phyloP scores from a whole-genome alignment of 2,329 filamentous ascomycete genomes.

The Thielaviopsis ethacetica region DNA sequence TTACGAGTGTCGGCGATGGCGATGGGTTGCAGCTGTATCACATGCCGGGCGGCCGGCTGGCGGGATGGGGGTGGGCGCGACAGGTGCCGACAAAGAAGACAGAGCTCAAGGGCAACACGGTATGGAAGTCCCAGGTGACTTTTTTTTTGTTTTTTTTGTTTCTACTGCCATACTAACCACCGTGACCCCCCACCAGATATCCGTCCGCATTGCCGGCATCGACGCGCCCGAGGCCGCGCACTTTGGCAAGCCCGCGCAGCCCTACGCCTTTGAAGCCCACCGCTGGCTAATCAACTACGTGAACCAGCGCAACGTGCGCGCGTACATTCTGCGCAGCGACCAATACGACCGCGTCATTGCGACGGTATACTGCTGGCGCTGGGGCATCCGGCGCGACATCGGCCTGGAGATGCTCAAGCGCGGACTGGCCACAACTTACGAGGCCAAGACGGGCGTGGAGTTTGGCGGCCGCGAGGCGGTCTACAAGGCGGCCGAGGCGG shows the following conservation, averaged over 20 bases:
- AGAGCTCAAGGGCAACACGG: constrained; percentile 60
- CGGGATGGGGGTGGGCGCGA: constrained; percentile 88
- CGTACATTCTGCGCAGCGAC: constrained; percentile 68
- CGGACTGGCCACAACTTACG: constrained; percentile 81
- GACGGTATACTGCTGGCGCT: constrained; percentile 59
- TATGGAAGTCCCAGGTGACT: constrained; percentile 30
- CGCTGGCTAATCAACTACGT: constrained; percentile 65
- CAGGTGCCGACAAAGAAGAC: constrained; percentile 53
- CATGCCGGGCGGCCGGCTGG: constrained; percentile 72
- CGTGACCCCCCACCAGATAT: constrained; percentile 46
- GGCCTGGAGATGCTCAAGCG: constrained; percentile 75
- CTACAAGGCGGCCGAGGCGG: constrained; percentile 50
- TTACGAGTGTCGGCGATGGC: constrained; percentile 90
- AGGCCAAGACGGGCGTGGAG: constrained; percentile 77
- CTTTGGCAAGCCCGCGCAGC: constrained; percentile 79
- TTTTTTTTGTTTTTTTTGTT: too few species aligned
- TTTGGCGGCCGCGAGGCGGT: constrained; percentile 56
- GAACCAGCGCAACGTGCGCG: constrained; percentile 56
- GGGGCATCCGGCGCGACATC: constrained; percentile 60
- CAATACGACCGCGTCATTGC: constrained; percentile 87
- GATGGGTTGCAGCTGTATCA: constrained; percentile 93
- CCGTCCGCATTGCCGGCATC: constrained; percentile 76
- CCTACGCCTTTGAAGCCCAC: constrained; percentile 65
- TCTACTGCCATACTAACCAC: too few species aligned
- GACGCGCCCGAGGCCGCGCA: constrained; percentile 89